Percentiles rank a stretch among this genome's conserved stretches.
Conservation (phyloP, 208 protist genomes). For the Trypanosoma rangeli region DNA sequence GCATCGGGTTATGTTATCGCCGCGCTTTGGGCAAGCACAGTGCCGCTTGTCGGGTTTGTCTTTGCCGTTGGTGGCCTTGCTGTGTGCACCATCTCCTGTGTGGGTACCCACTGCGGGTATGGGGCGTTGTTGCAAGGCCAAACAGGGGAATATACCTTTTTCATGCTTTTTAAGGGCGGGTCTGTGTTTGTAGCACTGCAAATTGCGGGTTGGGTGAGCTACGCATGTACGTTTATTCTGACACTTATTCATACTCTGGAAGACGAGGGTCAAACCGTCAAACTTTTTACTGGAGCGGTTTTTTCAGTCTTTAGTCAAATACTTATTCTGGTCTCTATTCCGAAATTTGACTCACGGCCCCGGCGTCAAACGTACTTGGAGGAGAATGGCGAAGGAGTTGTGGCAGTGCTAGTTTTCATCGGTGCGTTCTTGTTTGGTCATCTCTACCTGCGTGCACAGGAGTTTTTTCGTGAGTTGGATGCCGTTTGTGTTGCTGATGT, state of each 20-base stretch:
- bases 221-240: conserved; percentile 44
- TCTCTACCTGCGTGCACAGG: conserved; percentile 37
- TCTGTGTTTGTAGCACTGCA: conserved; percentile 59
- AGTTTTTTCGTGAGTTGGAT: conserved; percentile 25
- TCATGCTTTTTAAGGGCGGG: conserved; percentile 82
- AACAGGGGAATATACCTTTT: conserved; percentile 43
- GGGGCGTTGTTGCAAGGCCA: conserved; percentile 46
- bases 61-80: conserved; percentile 54
- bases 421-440: conserved; percentile 56
- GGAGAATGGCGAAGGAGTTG: conserved; percentile 73
- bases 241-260: conserved; percentile 64
- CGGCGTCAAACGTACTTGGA: conserved; percentile 55
- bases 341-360: conserved; percentile 43
- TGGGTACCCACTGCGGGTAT: conserved; percentile 69
- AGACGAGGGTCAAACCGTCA: conserved; percentile 30
- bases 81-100: conserved; percentile 60
- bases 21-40: conserved; percentile 41
- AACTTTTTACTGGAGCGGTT: conserved; percentile 44
- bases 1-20: conserved; percentile 59
- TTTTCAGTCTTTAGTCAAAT: conserved; percentile 64
- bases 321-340: conserved; percentile 61
- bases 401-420: conserved; percentile 64
- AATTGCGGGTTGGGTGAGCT: conserved; percentile 63
- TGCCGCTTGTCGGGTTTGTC: conserved; percentile 40
- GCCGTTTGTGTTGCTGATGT: not conserved